phyloP scores from a whole-genome alignment of 768 basidiomycete genomes.

The Cystobasidium tubakii region DNA sequence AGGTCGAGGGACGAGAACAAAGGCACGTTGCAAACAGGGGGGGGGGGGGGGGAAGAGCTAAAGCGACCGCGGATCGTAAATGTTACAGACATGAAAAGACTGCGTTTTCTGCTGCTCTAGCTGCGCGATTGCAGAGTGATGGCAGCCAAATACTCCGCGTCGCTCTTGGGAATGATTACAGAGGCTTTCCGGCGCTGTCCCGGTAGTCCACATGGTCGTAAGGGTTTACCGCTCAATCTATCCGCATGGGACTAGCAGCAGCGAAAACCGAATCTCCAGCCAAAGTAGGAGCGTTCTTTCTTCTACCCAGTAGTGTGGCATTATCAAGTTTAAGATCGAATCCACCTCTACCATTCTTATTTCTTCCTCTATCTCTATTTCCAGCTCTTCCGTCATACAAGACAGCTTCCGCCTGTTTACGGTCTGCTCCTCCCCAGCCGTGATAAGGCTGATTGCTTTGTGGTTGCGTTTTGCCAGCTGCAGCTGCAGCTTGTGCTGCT shows the following conservation, averaged over 20 bases:
- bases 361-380: slow-evolving; percentile 58
- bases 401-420: slow-evolving; percentile 52
- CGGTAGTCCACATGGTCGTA: no score
- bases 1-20: no score
- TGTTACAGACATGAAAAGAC: no score
- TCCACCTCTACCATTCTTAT: slow-evolving; percentile 44
- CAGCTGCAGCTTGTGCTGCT: slow-evolving; percentile 40
- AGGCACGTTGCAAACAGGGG: no score
- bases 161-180: no score
- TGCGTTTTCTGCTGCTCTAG: no score
- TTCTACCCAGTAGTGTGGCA: slow-evolving; percentile 71
- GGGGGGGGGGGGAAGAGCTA: no score
- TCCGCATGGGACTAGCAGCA: slow-evolving; percentile 20
- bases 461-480: slow-evolving; percentile 39
- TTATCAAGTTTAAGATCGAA: slow-evolving; percentile 84
- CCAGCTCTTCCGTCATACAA: slow-evolving; percentile 65
- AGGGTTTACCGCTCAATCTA: not conserved
- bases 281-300: slow-evolving; percentile 46
- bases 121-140: no score
- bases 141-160: no score
- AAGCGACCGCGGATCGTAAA: no score
- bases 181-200: no score
- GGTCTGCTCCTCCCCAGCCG: slow-evolving; percentile 53
- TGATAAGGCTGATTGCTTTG: slow-evolving; percentile 48
- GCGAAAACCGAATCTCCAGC: slow-evolving; percentile 22